These are phyloP conservation scores for Aciculosporium take DNA, from an alignment of 2,329 filamentous ascomycete genomes.

Conservation along the genomic window DNA sequence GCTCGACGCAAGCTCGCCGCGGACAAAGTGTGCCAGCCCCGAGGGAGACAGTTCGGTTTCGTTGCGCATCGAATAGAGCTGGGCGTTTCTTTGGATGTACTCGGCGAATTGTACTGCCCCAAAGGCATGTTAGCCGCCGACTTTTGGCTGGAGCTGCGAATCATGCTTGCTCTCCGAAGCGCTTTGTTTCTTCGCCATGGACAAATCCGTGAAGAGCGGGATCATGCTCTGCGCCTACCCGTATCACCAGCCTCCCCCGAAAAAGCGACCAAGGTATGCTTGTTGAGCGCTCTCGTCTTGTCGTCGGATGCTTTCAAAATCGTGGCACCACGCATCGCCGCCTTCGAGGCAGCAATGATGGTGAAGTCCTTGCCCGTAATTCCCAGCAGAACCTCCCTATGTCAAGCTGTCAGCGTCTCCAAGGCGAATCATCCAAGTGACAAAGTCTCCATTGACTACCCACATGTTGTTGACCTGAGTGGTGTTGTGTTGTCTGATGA, in stretches of 20 bases:
- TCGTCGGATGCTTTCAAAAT: constrained; percentile 92
- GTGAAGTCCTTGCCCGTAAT: constrained; percentile 99
- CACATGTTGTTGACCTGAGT: constrained; percentile 4
- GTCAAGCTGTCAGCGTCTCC: constrained; percentile 2
- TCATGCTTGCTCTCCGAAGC: neutral
- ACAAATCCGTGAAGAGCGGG: neutral
- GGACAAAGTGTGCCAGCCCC: constrained; percentile 84
- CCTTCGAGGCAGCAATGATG: constrained; percentile 93
- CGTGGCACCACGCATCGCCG: constrained; percentile 92
- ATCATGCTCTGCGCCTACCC: constrained; percentile 34
- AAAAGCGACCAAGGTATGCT: constrained; percentile 88
- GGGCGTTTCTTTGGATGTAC: constrained; percentile 96
- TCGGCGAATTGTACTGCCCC: constrained; percentile 87
- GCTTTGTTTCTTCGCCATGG: neutral
- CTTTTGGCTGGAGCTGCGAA: neutral
- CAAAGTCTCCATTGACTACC: neutral
- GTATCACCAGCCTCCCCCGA: constrained; percentile 95
- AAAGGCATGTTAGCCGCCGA: constrained; percentile 11
- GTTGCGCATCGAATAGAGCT: constrained; percentile 98
- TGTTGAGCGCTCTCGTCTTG: constrained; percentile 87
- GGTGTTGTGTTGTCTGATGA: constrained; percentile 2
- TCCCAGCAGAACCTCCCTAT: constrained; percentile 91
- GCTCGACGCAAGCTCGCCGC: constrained; percentile 80
- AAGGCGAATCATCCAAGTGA: neutral
- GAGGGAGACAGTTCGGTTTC: constrained; percentile 80